phyloP scores from a whole-genome alignment of 768 basidiomycete species.

The Boletus bicolor region DNA sequence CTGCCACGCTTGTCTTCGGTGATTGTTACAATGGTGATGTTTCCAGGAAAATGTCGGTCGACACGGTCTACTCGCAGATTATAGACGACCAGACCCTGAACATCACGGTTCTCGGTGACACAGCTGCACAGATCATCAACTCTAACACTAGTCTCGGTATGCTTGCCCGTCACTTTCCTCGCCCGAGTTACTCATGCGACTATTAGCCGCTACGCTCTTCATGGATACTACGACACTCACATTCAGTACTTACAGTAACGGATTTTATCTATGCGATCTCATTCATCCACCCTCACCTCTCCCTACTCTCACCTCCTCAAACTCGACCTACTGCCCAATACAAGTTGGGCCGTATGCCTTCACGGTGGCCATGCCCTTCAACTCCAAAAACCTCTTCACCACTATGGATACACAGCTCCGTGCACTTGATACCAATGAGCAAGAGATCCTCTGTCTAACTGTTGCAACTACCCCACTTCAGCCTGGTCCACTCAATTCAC shows the following conservation, averaged over 20 bases:
- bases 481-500: constrained; percentile 48
- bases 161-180: constrained; percentile 18
- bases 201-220: constrained; percentile 73
- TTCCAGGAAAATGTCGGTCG: constrained; percentile 59
- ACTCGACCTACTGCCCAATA: constrained; percentile 69
- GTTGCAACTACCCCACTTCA: constrained; percentile 73
- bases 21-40: constrained; percentile 64
- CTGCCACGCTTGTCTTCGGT: constrained; percentile 57
- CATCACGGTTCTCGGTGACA: constrained; percentile 68
- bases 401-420: constrained; percentile 83
- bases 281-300: constrained; percentile 77
- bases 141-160: constrained; percentile 64
- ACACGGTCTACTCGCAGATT: constrained; percentile 72
- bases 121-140: constrained; percentile 57
- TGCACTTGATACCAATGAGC: constrained; percentile 82
- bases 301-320: constrained; percentile 37
- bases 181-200: neutral
- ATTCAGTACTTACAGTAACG: constrained; percentile 65
- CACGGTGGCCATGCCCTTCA: constrained; percentile 67
- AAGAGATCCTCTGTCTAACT: constrained; percentile 81
- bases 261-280: constrained; percentile 73
- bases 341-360: constrained; percentile 78
- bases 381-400: constrained; percentile 65
- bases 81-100: constrained; percentile 52
- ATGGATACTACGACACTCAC: constrained; percentile 79